Percentiles rank a stretch among this genome's conserved stretches.
Conservation (phyloP, 2,329 filamentous ascomycete species). For the Colletotrichum sp. region DNA sequence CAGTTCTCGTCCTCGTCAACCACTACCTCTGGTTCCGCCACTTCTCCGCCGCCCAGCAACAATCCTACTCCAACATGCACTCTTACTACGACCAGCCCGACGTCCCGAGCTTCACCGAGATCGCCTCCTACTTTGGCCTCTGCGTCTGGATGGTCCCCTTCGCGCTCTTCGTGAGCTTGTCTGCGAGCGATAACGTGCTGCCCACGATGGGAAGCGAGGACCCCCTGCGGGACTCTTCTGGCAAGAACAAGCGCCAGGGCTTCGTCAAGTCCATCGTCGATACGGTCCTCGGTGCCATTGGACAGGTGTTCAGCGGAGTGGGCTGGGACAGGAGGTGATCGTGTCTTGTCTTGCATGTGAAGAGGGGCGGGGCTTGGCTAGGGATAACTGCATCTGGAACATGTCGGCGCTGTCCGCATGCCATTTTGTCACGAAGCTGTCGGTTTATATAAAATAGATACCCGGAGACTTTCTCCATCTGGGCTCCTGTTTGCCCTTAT, state of each 20-base stretch:
- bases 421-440: background rate
- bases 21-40: constrained; percentile 97
- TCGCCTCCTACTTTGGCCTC: constrained; percentile 93
- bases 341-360: background rate
- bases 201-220: constrained; percentile 86
- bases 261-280: constrained; percentile 72
- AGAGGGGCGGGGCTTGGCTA: background rate
- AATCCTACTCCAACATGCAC: constrained; percentile 60
- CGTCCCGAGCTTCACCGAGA: constrained; percentile 87
- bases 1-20: constrained; percentile 83
- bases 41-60: constrained; percentile 72
- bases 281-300: constrained; percentile 57
- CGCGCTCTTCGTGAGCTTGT: constrained; percentile 90
- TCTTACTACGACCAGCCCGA: constrained; percentile 67
- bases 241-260: constrained; percentile 62
- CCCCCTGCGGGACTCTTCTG: constrained; percentile 49
- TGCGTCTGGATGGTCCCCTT: constrained; percentile 98
- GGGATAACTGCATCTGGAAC: background rate
- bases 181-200: constrained; percentile 92
- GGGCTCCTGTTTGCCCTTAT: background rate
- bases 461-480: background rate
- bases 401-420: background rate
- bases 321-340: constrained; percentile 21
- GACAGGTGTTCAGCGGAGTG: constrained; percentile 37
- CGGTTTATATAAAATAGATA: background rate